phyloP scores from a whole-genome alignment of 768 basidiomycete genomes.

The Hericium erinaceus region DNA sequence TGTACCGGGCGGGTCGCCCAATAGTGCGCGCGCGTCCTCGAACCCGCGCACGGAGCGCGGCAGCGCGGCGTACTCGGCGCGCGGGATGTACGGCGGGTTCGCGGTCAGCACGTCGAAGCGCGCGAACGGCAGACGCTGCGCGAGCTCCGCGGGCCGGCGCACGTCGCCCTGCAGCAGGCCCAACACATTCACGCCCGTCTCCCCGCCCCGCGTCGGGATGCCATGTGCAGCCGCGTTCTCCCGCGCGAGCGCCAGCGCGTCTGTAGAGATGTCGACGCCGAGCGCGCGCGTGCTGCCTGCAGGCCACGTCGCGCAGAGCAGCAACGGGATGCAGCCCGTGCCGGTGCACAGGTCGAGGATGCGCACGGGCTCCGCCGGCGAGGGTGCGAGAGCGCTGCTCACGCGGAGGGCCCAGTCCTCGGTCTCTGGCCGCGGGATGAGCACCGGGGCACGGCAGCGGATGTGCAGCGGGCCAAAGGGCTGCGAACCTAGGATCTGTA shows the following conservation, averaged over 20 bases:
- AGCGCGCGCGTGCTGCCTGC: conserved; percentile 42
- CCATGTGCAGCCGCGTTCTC: conserved; percentile 32
- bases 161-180: conserved; percentile 36
- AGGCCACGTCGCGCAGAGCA: conserved; percentile 63
- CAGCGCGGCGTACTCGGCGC: conserved; percentile 50
- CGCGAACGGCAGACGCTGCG: conserved; percentile 14
- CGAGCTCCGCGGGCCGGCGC: conserved; percentile 15
- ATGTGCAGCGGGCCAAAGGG: conserved; percentile 83
- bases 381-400: conserved; percentile 34
- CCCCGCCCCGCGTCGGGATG: conserved; percentile 2
- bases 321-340: conserved; percentile 82
- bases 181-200: conserved; percentile 22
- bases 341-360: conserved; percentile 91
- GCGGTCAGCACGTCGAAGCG: conserved; percentile 75
- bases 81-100: conserved; percentile 84
- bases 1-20: conserved; percentile 53
- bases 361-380: conserved; percentile 20
- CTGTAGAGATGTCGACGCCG: conserved; percentile 60
- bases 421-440: conserved; percentile 95
- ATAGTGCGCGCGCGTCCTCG: conserved; percentile 76
- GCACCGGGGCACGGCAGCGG: conserved; percentile 62
- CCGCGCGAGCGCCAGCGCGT: conserved; percentile 42
- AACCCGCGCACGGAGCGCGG: conserved; percentile 61
- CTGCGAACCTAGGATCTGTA: conserved; percentile 50
- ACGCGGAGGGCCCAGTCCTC: conserved; percentile 71